phyloP scores from a whole-genome alignment of 495 filamentous ascomycete genomes.

The Cryomyces antarcticus region DNA sequence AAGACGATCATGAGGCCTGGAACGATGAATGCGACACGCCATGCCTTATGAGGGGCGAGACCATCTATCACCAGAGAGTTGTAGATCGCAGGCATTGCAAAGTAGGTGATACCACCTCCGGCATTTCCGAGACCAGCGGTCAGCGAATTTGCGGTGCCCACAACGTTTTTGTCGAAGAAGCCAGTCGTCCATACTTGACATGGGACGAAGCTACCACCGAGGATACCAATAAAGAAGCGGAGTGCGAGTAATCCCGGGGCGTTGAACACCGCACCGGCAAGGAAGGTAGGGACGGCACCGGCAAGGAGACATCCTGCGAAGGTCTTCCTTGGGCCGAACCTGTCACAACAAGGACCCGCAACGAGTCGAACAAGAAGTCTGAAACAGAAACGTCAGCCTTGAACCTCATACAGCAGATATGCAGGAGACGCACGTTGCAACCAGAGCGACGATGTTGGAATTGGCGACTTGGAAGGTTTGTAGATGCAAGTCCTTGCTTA shows the following conservation, averaged over 20 bases:
- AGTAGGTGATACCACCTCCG: slow-evolving; percentile 73
- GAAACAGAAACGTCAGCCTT: background rate
- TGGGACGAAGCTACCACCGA: slow-evolving; percentile 79
- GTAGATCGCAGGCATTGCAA: slow-evolving; percentile 71
- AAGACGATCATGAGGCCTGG: slow-evolving; percentile 18
- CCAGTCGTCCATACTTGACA: slow-evolving; percentile 94
- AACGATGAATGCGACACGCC: slow-evolving; percentile 19
- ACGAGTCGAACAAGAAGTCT: slow-evolving; percentile 66
- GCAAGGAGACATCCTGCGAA: slow-evolving; percentile 56
- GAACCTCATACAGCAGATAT: background rate
- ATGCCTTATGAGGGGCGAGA: slow-evolving; percentile 10
- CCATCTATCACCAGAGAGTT: slow-evolving; percentile 13
- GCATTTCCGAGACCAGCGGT: slow-evolving; percentile 77
- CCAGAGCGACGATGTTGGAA: slow-evolving; percentile 76
- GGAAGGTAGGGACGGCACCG: slow-evolving; percentile 64
- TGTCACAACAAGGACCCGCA: slow-evolving; percentile 69
- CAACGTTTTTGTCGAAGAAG: slow-evolving; percentile 90
- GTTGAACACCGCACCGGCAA: slow-evolving; percentile 55
- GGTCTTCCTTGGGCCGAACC: slow-evolving; percentile 60
- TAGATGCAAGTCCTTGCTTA: slow-evolving; percentile 46
- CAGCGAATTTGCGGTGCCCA: slow-evolving; percentile 76
- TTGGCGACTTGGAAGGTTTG: slow-evolving; percentile 57
- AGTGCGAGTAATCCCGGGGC: slow-evolving; percentile 52
- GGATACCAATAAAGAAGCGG: slow-evolving; percentile 84
- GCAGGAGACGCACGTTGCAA: slow-evolving; percentile 49